These are phyloP conservation scores for Penicillium paxilli DNA, from an alignment of 495 filamentous ascomycete genomes.

Conservation along the genomic window DNA sequence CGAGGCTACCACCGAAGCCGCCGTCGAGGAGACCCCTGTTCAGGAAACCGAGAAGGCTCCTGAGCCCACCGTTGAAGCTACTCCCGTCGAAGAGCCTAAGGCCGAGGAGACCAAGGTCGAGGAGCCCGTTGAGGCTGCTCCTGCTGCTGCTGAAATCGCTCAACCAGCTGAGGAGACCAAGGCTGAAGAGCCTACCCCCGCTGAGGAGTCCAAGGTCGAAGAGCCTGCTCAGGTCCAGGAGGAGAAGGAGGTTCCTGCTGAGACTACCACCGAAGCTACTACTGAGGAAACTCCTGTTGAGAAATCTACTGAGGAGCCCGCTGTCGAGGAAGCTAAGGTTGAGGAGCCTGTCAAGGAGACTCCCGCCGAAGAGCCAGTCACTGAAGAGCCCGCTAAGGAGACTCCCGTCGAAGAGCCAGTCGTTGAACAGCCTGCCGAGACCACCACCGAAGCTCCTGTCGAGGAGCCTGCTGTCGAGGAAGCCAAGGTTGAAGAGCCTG, in stretches of 20 bases:
- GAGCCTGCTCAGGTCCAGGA: not conserved
- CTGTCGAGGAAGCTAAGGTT: slow-evolving; percentile 1
- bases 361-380: slow-evolving; percentile 9
- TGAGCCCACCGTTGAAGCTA: not conserved
- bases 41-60: not conserved
- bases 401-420: slow-evolving; percentile 2
- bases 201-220: slow-evolving; percentile 9
- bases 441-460: not conserved
- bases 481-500: not conserved
- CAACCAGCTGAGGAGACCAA: slow-evolving; percentile 12
- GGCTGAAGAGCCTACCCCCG: slow-evolving; percentile 10
- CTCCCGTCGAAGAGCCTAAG: not conserved
- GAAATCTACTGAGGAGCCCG: slow-evolving; percentile 8
- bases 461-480: slow-evolving; percentile 1
- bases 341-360: slow-evolving; percentile 3
- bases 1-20: slow-evolving; percentile 3
- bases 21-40: not conserved
- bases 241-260: slow-evolving; percentile 5
- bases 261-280: slow-evolving; percentile 7
- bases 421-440: not conserved
- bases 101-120: not conserved
- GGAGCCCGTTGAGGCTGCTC: slow-evolving; percentile 11
- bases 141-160: slow-evolving; percentile 2
- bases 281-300: slow-evolving; percentile 1
- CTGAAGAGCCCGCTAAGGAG: slow-evolving; percentile 10